Base-by-base conservation (phyloP, 2,329 filamentous ascomycete genomes). In the Tolypocladium nubicola region DNA sequence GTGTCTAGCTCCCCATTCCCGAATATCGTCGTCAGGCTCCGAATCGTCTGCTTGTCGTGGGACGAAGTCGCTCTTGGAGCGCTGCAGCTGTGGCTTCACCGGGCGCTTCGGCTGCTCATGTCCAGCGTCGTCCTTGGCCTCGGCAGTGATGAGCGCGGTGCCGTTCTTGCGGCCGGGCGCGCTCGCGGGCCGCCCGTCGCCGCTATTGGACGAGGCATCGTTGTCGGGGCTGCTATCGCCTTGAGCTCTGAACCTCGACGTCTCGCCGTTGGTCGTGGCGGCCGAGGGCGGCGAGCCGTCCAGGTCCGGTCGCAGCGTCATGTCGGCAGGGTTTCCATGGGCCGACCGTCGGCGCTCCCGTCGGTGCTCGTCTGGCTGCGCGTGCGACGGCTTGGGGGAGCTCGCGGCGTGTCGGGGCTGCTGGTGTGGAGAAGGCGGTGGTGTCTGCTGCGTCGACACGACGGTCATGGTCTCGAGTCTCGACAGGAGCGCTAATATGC, bases 1-100 rank as follows among this genome's bases (percentile, higher is more conserved):
- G 75, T 97, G 92, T 53, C 92, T 83, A 70, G 80, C 80, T 9
- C 81, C 81, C 78, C 79, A 81, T 62, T 79, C 76, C 49, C 74
- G 72, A 38, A 77, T 70, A 47, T 79, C 77, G 4, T 79, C 76
- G 35, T 68, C 64, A 54, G 71, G 67, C 47, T 77, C 75, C 47
- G 70, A 60, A 21, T 76, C 71, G 19, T 75, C 68, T 30, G 74
- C 71, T 41, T 73, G 68, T 33, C 74, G 75, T 49, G 75, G 69
- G 35, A 70, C 74, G 63, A 76, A 78, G 62, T 85, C 81, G 68
- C 80, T 84, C 71, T 79, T 82, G 58, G 82, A 82, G 56, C 82
- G 76, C 55, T 78, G 65, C 21, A 85, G 71, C n/a, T 73, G 71
- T 33, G 80, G 79, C 63, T 82, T 82, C 6, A 66, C 61, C 19